Evolutionary conservation across 2,329 filamentous ascomycete species (phyloP).

Genomic region (Penicillium polonicum): DNA sequence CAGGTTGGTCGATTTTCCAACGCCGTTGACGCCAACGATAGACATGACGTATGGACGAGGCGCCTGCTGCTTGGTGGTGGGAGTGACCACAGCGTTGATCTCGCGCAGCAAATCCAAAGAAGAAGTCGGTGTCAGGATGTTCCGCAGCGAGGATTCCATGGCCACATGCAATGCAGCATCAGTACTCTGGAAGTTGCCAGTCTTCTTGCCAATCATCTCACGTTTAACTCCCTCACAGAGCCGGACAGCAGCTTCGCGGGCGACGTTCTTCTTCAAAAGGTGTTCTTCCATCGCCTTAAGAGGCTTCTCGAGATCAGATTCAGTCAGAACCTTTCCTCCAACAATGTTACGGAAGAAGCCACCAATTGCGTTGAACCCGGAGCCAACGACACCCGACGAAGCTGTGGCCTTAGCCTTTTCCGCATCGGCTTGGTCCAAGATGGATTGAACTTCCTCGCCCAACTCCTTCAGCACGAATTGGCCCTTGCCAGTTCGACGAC

Average conservation of each 20-base stretch:
- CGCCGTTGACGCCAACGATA: conserved; percentile 96
- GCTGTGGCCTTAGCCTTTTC: conserved; percentile 52
- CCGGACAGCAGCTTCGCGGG: conserved; percentile 86
- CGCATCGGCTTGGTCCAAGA: conserved; percentile 76
- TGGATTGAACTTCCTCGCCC: conserved; percentile 88
- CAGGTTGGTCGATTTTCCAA: conserved; percentile 96
- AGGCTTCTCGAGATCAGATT: conserved; percentile 84
- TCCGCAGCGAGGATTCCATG: conserved; percentile 88
- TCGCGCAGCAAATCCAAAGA: conserved; percentile 93
- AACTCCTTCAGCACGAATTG: conserved; percentile 93
- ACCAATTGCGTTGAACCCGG: conserved; percentile 77
- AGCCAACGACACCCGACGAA: conserved; percentile 68
- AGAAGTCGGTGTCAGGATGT: conserved; percentile 93
- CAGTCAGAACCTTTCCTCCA: conserved; percentile 87
- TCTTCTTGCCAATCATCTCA: conserved; percentile 87
- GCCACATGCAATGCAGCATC: conserved; percentile 78
- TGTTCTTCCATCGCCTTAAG: conserved; percentile 97
- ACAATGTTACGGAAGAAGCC: conserved; percentile 93
- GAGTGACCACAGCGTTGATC: conserved; percentile 74
- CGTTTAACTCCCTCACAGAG: conserved; percentile 88
- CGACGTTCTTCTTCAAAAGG: conserved; percentile 91
- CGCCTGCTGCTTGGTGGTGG: conserved; percentile 62
- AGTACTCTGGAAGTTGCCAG: conserved; percentile 84
- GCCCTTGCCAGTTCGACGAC: conserved; percentile 77
- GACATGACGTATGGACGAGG: conserved; percentile 92